phyloP scores from a whole-genome alignment of 139 green algal genomes.

The Chlorella vulgaris region DNA sequence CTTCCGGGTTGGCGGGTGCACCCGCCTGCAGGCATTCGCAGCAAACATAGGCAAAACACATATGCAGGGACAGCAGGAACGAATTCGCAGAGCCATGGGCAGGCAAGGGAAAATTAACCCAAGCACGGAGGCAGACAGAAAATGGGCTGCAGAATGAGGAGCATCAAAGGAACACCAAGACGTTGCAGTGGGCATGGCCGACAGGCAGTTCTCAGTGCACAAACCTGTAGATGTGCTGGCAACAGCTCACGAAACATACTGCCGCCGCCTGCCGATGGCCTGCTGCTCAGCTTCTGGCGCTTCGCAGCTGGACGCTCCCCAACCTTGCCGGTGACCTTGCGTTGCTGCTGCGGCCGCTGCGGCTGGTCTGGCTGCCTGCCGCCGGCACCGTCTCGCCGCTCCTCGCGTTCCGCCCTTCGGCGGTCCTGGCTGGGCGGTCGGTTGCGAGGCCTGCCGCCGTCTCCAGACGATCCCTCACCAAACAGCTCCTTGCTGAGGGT shows the following conservation, averaged over 20 bases:
- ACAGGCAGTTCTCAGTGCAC: not conserved
- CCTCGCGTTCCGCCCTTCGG: constrained; percentile 24
- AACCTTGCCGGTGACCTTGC: not conserved
- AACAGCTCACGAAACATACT: constrained; percentile 41
- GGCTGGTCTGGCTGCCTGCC: not conserved
- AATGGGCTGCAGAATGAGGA: too few species aligned
- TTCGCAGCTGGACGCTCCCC: not conserved
- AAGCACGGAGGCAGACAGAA: too few species aligned
- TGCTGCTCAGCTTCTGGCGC: constrained; percentile 3
- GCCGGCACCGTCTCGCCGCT: not conserved
- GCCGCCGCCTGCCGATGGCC: not conserved
- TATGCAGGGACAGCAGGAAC: too few species aligned
- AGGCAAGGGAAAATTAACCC: too few species aligned
- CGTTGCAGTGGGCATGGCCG: too few species aligned
- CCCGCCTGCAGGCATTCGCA: constrained; percentile 2
- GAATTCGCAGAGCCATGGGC: too few species aligned
- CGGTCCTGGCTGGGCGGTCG: constrained; percentile 28
- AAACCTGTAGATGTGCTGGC: constrained; percentile 1
- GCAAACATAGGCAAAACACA: too few species aligned
- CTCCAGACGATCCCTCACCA: not conserved
- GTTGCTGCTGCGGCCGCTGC: not conserved
- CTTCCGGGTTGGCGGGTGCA: constrained; percentile 37
- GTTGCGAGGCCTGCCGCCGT: not conserved
- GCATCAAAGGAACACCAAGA: too few species aligned
- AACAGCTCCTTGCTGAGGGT: constrained; percentile 41